A percentile compares a stretch with the other conserved stretches of the same genome.
Conservation (phyloP, 768 basidiomycete species). For the Naganishia friedmannii region DNA sequence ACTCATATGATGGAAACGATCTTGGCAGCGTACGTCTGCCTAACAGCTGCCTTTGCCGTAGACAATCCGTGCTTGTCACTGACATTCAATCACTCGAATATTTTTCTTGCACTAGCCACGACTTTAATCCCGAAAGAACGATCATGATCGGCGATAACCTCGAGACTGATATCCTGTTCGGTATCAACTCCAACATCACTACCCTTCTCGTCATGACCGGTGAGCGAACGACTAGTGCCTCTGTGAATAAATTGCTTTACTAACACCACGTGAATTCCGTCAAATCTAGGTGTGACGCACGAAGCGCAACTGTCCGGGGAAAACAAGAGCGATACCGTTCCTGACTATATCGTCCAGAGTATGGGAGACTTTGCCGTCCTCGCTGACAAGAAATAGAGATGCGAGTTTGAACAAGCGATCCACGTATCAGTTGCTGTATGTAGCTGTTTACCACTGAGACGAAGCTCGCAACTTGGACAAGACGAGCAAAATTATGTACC, state of each 20-base stretch:
- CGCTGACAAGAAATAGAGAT: constrained; percentile 32
- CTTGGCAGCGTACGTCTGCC: constrained; percentile 61
- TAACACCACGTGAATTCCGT: constrained; percentile 11
- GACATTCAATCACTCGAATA: neutral
- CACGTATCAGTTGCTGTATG: neutral
- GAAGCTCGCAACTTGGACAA: neutral
- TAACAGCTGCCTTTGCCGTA: constrained; percentile 32
- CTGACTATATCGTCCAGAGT: constrained; percentile 74
- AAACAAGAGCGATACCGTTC: constrained; percentile 67
- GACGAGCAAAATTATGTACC: no score
- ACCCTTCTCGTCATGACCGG: constrained; percentile 93
- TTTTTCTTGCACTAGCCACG: constrained; percentile 58
- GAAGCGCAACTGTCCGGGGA: constrained; percentile 71
- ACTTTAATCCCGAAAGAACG: constrained; percentile 79
- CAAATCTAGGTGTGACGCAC: constrained; percentile 66
- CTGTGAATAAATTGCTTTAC: neutral
- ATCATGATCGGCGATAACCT: constrained; percentile 96
- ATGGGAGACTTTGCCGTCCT: constrained; percentile 69
- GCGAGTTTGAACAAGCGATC: no score
- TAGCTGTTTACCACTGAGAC: neutral
- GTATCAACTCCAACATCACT: constrained; percentile 74
- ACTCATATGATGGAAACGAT: constrained; percentile 90
- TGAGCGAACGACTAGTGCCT: constrained; percentile 47
- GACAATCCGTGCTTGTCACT: neutral
- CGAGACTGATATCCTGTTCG: constrained; percentile 93